Base-by-base conservation (phyloP, 2,329 filamentous ascomycete genomes). In the Hypoxylon sp. region DNA sequence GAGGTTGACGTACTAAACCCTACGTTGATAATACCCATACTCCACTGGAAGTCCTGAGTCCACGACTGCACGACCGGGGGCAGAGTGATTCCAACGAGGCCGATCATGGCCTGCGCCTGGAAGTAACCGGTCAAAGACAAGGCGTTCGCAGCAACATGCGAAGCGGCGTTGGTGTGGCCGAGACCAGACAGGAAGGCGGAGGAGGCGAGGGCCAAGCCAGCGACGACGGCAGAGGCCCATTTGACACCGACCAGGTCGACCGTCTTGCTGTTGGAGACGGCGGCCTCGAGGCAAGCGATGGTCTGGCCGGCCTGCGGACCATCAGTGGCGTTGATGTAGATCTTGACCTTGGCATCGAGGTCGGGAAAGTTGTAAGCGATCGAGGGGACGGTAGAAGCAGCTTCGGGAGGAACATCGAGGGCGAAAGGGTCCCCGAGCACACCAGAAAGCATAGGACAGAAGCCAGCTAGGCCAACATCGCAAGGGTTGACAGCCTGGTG, bases 11-110 rank as follows among this genome's bases (percentile, higher is more conserved):
- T 68, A 67, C 68, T 62, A 74, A 96, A 97, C n/a, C 81, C 81
- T 37, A 97, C 83, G 48, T 85, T 85, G 69, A 98, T 96, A 69
- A 98, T 92, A 68, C 94, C 94, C 91, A 98, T 95, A 70, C 89
- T 96, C 94, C 94, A 98, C 73, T 96, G 90, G 78, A 98, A 97
- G 77, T 97, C 94, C 77, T 97, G 93, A 1, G 93, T 97, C 94
- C 94, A 98, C 0, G 93, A 84, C 69, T 90, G 84, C 50, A 96
- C 94, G 60, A 97, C 90, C 0, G 94, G 94, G 8, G 94, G 94
- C 50, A 97, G 83, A 41, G 83, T 81, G 11, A 97, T 88, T 17
- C 89, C 85, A 50, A 88, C 91, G 75, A 97, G 88, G 63, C 93
- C 93, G 69, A 97, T 82, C 75, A 97, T 92, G 21, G 94, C 93